Evolutionary conservation across 1,284 basidiomycete species (phyloP).

Genomic region (Puccinia triticina): DNA sequence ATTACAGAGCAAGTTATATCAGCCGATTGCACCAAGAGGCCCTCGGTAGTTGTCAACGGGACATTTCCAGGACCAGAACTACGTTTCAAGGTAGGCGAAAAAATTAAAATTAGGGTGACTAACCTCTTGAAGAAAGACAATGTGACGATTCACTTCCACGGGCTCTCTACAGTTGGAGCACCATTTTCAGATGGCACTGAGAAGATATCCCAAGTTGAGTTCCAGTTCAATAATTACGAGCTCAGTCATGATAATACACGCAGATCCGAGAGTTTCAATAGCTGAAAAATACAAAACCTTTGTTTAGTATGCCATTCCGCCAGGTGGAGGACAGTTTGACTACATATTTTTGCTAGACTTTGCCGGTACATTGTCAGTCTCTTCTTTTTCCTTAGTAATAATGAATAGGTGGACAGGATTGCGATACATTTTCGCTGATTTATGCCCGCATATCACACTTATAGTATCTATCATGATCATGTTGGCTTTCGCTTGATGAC

Average conservation of each 20-base stretch:
- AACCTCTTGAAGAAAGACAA: constrained; percentile 54
- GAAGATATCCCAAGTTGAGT: constrained; percentile 55
- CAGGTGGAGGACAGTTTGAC: constrained; percentile 34
- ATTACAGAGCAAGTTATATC: constrained; percentile 15
- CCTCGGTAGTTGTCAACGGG: constrained; percentile 53
- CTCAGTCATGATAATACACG: constrained; percentile 54
- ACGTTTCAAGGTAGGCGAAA: constrained; percentile 55
- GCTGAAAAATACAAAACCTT: background rate
- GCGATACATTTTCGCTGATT: constrained; percentile 4
- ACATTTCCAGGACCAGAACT: constrained; percentile 56
- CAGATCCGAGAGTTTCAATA: constrained; percentile 43
- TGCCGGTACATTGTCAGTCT: constrained; percentile 46
- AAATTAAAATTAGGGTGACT: constrained; percentile 53
- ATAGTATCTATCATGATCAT: constrained; percentile 55
- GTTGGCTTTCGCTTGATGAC: constrained; percentile 56
- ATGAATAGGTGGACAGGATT: background rate
- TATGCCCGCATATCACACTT: constrained; percentile 33
- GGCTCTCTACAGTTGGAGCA: constrained; percentile 40
- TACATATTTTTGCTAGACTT: constrained; percentile 32
- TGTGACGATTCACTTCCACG: constrained; percentile 53
- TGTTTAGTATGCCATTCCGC: constrained; percentile 35
- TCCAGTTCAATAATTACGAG: constrained; percentile 53
- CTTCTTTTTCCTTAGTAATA: background rate
- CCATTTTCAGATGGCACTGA: constrained; percentile 57
- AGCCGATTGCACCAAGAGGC: constrained; percentile 37